A percentile compares a stretch with the other conserved stretches of the same genome.
These are phyloP conservation scores for Aspergillus brunneoviolaceus DNA, from an alignment of 2,329 filamentous ascomycete species.

Conservation along the genomic window DNA sequence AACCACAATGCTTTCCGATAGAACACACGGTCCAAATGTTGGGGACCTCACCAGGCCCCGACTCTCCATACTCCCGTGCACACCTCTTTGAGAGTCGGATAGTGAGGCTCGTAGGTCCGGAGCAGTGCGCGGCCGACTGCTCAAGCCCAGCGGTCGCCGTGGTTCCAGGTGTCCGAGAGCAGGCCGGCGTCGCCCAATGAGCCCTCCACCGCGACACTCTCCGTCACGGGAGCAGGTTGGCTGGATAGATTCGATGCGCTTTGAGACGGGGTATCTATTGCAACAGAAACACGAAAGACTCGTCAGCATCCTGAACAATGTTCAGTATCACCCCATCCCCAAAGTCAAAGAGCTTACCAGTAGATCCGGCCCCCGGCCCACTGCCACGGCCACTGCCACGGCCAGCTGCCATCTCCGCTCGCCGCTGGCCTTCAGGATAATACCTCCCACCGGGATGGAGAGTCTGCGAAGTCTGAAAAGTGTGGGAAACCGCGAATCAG, in stretches of 20 bases:
- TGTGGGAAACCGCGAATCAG: slow-evolving; percentile 32
- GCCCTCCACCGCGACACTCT: background rate
- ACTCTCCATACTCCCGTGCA: too few species aligned
- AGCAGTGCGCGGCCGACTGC: background rate
- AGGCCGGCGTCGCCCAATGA: slow-evolving; percentile 8
- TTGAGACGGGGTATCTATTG: slow-evolving; percentile 2
- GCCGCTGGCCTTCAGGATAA: slow-evolving; percentile 40
- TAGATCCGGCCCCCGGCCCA: slow-evolving; percentile 8
- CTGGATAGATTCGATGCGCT: background rate
- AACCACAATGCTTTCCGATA: too few species aligned
- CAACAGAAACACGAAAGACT: too few species aligned
- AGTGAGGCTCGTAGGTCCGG: too few species aligned
- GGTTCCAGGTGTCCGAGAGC: slow-evolving; percentile 17
- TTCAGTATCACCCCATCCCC: background rate
- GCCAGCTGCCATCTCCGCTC: slow-evolving; percentile 11
- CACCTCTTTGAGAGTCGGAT: too few species aligned
- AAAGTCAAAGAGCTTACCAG: slow-evolving; percentile 25
- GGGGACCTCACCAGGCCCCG: too few species aligned
- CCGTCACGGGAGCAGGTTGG: background rate
- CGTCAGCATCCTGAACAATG: too few species aligned
- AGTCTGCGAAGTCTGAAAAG: slow-evolving; percentile 39
- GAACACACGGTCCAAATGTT: too few species aligned
- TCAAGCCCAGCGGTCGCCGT: slow-evolving; percentile 23
- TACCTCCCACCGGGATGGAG: slow-evolving; percentile 49
- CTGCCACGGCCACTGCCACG: background rate